These are phyloP conservation scores for Grifola frondosa DNA, from an alignment of 1,284 basidiomycete genomes.

Conservation along the genomic window DNA sequence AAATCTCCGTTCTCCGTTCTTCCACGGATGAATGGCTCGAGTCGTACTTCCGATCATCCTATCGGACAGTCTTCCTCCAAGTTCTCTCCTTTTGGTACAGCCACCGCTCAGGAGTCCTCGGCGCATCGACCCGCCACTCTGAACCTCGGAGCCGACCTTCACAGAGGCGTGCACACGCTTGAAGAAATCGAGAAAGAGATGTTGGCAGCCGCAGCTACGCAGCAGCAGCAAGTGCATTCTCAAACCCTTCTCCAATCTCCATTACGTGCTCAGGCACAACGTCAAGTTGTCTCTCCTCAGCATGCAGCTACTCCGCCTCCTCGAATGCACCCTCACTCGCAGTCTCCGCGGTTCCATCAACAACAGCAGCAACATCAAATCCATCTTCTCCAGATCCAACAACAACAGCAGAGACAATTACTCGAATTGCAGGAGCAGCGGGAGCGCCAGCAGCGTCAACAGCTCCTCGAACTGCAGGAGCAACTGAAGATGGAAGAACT, in stretches of 20 bases:
- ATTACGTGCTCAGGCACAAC: conserved; percentile 14
- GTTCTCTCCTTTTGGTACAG: conserved; percentile 19
- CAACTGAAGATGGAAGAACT: conserved; percentile 32
- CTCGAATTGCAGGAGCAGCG: conserved; percentile 39
- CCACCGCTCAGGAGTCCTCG: conserved; percentile 5
- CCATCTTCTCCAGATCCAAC: conserved; percentile 38
- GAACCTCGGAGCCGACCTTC: conserved; percentile 22
- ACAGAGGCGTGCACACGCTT: conserved; percentile 66
- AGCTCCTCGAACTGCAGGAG: conserved; percentile 39
- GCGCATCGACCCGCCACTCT: conserved; percentile 20
- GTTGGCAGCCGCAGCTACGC: conserved; percentile 54
- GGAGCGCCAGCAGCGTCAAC: conserved; percentile 45
- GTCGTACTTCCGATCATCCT: conserved; percentile 38
- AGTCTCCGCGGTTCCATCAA: conserved; percentile 67
- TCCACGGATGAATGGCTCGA: conserved; percentile 51
- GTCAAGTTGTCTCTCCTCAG: conserved; percentile 27
- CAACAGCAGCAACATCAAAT: conserved; percentile 59
- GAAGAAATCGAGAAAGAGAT: conserved; percentile 96
- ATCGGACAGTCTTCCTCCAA: conserved; percentile 12
- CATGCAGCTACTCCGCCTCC: conserved; percentile 52
- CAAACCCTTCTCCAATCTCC: conserved; percentile 16
- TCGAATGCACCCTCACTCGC: conserved; percentile 66
- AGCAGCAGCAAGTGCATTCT: conserved; percentile 30
- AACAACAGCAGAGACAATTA: conserved; percentile 58
- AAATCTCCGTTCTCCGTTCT: conserved; percentile 72